Base-by-base conservation (phyloP, 1,139 yeast species). In the Taphrina deformans region DNA sequence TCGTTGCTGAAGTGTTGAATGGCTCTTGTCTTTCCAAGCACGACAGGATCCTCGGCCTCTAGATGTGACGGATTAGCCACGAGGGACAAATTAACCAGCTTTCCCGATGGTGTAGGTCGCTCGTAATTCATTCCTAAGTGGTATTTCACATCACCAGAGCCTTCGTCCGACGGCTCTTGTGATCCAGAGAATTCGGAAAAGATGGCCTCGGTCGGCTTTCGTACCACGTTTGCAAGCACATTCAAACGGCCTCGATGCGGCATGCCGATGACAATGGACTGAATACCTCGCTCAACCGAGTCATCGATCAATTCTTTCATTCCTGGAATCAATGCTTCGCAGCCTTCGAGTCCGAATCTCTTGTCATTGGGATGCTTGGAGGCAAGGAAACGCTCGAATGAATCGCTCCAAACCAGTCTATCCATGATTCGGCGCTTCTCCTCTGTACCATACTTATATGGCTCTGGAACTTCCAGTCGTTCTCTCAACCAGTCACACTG, bases 221-320 rank as follows among this genome's bases (percentile, higher is more conserved):
- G 89, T 62, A 93, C 97, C 74, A 93, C 99, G 79, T 93, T 93
- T 68, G 97, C 90, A 79, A 93, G 84, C 88, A 93, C 92, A 78
- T 93, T 93, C 75, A 93, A 83, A 82, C 99, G 88, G 80, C 99
- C 99, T 84, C 99, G 90, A 79, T 93, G 99, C 67, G 99, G 97
- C 99, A 93, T 93, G 81, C 99, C 99, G 73, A 95, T 88, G 73
- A 93, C 96, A 69, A 93, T 85, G 76, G 93, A 98, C 79, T 92
- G 97, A 67, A 92, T 87, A 73, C 99, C 99, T 69, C 81, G 80
- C 72, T 91, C 97, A 64, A 92, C 98, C 55, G 97, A 85, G 70
- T 92, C 86, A 78, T 93, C 99, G 76, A 93, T 92, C 76, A 93
- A 79, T 61, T 97, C 89, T 81, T 93, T 93, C 83, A 93, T 87